phyloP scores from a whole-genome alignment of 2,329 filamentous ascomycete genomes.

The Cordyceps javanica region DNA sequence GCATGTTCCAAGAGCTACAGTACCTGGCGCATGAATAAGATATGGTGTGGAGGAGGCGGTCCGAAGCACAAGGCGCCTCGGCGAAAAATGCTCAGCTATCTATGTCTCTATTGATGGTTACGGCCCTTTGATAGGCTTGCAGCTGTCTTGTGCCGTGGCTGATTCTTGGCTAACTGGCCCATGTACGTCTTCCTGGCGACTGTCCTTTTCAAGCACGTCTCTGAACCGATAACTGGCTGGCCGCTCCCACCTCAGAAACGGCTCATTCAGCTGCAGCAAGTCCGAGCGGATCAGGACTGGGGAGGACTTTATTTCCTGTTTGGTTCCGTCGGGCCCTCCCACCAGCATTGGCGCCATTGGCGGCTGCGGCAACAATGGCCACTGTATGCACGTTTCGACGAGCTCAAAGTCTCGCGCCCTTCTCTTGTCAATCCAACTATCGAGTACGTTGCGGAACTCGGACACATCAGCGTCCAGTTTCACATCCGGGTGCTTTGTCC shows the following conservation, averaged over 20 bases:
- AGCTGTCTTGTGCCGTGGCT: background rate
- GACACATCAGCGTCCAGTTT: conserved; percentile 25
- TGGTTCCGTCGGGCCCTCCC: background rate
- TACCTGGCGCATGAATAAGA: no score
- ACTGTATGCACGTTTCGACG: conserved; percentile 12
- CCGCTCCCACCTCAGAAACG: conserved; percentile 9
- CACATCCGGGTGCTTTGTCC: conserved; percentile 27
- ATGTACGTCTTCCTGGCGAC: background rate
- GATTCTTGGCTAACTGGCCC: no score
- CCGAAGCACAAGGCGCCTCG: no score
- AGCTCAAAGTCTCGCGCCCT: conserved; percentile 7
- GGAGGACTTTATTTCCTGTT: background rate
- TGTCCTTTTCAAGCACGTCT: background rate
- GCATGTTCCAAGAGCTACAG: no score
- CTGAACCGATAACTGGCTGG: conserved; percentile 10
- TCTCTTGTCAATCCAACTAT: conserved; percentile 21
- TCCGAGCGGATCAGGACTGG: background rate
- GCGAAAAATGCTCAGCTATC: no score
- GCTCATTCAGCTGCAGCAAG: background rate
- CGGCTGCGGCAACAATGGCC: conserved; percentile 15
- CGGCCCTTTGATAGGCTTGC: background rate
- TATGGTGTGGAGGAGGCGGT: no score
- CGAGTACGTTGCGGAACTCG: conserved; percentile 10
- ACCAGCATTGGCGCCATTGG: conserved; percentile 8
- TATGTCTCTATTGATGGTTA: no score